Base-by-base conservation (phyloP, 352 stramenopile species). In the Pythium monospermum region DNA sequence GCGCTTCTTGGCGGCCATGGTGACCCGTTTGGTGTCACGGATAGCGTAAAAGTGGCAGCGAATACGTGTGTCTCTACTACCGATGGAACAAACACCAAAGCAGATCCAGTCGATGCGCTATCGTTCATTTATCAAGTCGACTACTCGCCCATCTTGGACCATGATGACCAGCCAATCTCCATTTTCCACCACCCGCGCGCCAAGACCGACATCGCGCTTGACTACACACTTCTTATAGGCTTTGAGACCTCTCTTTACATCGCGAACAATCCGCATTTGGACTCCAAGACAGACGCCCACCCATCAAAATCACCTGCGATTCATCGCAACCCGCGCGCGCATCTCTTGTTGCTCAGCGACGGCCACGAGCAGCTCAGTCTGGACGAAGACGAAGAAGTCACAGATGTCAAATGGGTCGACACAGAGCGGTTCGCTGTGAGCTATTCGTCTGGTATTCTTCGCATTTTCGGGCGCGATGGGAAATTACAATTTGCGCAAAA, bases 361-460 rank as follows among this genome's bases (percentile, higher is more conserved):
- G 35, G 28, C 1, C 32, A 40, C 0, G 61, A 58, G 4, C 31
- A 79, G 19, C 59, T 50, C 32, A 16, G 61, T 7, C 37, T 81
- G 16, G 66, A 85, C 13, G 64, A 69, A 7, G 58, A 75, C 16
- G 76, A 87, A 38, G 33, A 47, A 1, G 62, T 88, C 6, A 64
- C 69, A 11, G 73, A 86, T 46, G 65, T 88, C 42, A 88, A 87
- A 52, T 91, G 76, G 76, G 62, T 91, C 41, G 57, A 75, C 40
- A 50, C 55, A 11, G 75, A 85, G 31, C 58, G 71, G n/a, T 68
- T 91, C 18, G 70, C 59, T 12, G 66, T 51, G 26, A 73, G 76
- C 49, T 88, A 85, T 53, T 66, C 68, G 19, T 81, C 76, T 0
- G 80, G 80, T 4, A 44, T 83, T 11, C 40, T 91, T 32, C 80